Percentiles rank a stretch among this genome's conserved stretches.
phyloP scores from a whole-genome alignment of 1,284 basidiomycete genomes.

The Tausonia pullulans region DNA sequence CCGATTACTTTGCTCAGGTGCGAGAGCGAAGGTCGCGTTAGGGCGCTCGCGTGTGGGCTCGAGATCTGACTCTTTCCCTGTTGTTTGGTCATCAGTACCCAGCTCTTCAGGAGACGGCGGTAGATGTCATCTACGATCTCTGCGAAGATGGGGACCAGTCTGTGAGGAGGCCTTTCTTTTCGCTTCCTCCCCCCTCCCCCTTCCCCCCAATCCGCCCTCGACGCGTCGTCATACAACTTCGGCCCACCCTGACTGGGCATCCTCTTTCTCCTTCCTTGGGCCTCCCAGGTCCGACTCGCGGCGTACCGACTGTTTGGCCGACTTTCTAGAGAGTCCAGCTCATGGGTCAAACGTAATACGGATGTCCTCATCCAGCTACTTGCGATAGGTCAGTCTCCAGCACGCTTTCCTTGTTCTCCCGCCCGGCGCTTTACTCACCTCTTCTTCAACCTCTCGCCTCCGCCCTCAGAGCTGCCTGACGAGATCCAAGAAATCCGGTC shows the following conservation, averaged over 20 bases:
- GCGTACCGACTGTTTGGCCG: slow-evolving; percentile 1
- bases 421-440: background rate
- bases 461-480: background rate
- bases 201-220: background rate
- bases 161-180: background rate
- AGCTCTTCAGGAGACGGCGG: background rate
- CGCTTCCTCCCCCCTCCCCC: background rate
- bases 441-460: background rate
- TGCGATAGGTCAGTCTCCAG: slow-evolving; percentile 3
- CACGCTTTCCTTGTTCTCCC: background rate
- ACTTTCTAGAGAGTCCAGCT: background rate
- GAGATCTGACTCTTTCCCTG: background rate
- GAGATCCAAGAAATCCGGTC: slow-evolving; percentile 1
- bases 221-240: background rate
- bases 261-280: background rate
- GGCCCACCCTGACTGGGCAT: background rate
- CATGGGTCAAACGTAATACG: slow-evolving; percentile 13
- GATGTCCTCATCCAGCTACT: slow-evolving; percentile 14
- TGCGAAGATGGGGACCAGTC: slow-evolving; percentile 9
- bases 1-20: background rate
- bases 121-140: slow-evolving; percentile 10
- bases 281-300: background rate
- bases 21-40: background rate
- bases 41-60: background rate
- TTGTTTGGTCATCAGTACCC: background rate